Evolutionary conservation across 106 monocot species (phyloP), one percentile per base, ranked within the genome.

Genomic region (Posidonia australis): DNA sequence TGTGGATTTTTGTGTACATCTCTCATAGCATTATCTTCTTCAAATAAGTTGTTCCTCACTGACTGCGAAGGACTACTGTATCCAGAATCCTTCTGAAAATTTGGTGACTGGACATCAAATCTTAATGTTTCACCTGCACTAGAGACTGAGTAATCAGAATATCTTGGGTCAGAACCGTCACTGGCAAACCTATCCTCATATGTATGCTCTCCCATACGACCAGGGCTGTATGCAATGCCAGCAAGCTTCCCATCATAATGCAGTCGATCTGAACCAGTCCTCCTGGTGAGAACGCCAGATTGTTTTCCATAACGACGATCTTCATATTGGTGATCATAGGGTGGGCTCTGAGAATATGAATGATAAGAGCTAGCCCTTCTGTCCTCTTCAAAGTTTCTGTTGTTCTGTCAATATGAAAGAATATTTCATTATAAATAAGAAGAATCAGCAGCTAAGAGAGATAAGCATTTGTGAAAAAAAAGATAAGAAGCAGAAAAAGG

Each of bases 251-350:
- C 86, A 60, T 83, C 90, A 77, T 87, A 87, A 67, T 49, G 72
- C n/a, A 82, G 82, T 49, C 80, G 46, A 58, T 91, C 90, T 59
- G 96, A 98, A 59, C 96, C 96, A 55, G 87, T 80, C 52, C 86
- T 90, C 69, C 90, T 84, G 67, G 72, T 79, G 21, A 87, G 77
- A 72, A 83, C 75, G 65, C 68, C 78, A 62, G 69, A 60, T 62
- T 71, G 80, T 56, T 82, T 98, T 36, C 96, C 90, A 81, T 83
- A 75, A n/a, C 65, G 80, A 49, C 90, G 81, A 55, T 96, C 90
- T 48, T 76, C 76, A 51, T 76, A 76, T 62, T 76, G 76, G 63
- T 76, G 44, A 19, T 76, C 76, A 64, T 76, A 76, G 24, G 76
- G 76, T 46, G 76, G 76, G 27, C 76, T 76, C 43, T 76, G 76